Evolutionary conservation across 192 early-diverging fungal genomes (phyloP).

Genomic region (Kappamyces sp.): DNA sequence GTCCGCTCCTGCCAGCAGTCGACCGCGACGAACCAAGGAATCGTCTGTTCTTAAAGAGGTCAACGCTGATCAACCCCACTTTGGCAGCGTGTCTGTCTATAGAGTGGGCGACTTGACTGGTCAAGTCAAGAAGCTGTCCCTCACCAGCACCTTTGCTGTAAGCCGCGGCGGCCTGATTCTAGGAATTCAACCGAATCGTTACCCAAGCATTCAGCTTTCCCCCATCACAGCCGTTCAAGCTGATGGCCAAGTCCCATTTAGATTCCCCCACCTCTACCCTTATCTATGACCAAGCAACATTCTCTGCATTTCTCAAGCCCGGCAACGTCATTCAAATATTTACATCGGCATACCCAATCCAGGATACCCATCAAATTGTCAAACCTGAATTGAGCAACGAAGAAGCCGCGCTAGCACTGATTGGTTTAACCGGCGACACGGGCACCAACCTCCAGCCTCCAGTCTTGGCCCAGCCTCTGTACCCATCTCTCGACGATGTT

Average conservation of each 20-base stretch:
- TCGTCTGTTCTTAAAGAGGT: slow-evolving; percentile 1
- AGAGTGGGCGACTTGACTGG: slow-evolving; percentile 4
- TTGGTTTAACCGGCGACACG: too few species aligned
- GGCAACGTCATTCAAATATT: slow-evolving; percentile 7
- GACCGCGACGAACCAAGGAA: slow-evolving; percentile 1
- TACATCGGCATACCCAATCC: not conserved
- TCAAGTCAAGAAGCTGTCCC: not conserved
- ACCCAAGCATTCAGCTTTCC: slow-evolving; percentile 14
- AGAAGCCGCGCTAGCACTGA: too few species aligned
- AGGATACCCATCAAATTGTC: too few species aligned
- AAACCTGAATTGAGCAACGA: too few species aligned
- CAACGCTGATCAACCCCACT: not conserved
- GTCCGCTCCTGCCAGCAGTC: slow-evolving; percentile 3
- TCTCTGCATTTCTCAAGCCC: not conserved
- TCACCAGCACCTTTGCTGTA: too few species aligned
- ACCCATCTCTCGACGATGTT: too few species aligned
- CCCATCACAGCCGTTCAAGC: not conserved
- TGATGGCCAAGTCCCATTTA: not conserved
- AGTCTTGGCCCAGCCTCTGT: too few species aligned
- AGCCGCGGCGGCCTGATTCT: not conserved
- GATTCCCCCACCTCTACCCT: not conserved
- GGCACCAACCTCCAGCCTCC: too few species aligned
- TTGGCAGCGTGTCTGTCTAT: slow-evolving; percentile 7
- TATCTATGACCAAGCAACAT: slow-evolving; percentile 12
- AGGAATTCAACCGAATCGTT: slow-evolving; percentile 15